These are phyloP conservation scores for Ceriops zippeliana DNA, from an alignment of 345 rosid species.

Conservation along the genomic window DNA sequence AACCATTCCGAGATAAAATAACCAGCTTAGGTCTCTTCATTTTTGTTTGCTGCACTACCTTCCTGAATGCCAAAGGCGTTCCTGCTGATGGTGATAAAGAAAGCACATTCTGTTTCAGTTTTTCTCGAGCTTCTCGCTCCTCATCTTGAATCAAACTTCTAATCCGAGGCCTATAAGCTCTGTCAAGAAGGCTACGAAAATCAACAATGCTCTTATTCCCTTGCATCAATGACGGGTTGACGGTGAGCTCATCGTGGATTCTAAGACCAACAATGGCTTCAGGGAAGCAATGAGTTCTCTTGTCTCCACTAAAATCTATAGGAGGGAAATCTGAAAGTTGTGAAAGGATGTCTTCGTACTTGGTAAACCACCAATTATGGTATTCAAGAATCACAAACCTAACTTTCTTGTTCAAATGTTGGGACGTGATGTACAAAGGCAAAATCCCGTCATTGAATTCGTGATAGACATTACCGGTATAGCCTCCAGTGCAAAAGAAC, in stretches of 20 bases:
- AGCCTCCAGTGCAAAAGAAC: conserved; percentile 84
- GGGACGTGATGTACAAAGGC: conserved; percentile 76
- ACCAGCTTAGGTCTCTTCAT: conserved; percentile 56
- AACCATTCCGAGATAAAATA: conserved; percentile 59
- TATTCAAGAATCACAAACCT: conserved; percentile 80
- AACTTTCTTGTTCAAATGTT: conserved; percentile 59
- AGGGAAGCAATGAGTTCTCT: conserved; percentile 72
- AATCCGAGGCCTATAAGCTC: conserved; percentile 53
- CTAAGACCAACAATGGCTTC: conserved; percentile 71
- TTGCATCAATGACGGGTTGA: conserved; percentile 43
- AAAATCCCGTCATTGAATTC: conserved; percentile 83
- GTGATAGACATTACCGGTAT: conserved; percentile 75
- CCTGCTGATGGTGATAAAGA: conserved; percentile 23
- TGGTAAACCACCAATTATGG: conserved; percentile 77
- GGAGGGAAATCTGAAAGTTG: conserved; percentile 54
- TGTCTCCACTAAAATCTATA: conserved; percentile 54
- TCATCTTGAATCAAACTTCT: conserved; percentile 45
- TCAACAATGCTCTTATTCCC: conserved; percentile 49
- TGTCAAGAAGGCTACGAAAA: conserved; percentile 55
- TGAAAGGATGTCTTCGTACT: conserved; percentile 60
- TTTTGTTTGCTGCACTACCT: conserved; percentile 9
- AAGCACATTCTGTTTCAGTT: conserved; percentile 21
- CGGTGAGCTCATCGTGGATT: conserved; percentile 70
- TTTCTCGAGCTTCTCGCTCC: conserved; percentile 35
- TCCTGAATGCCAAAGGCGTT: neutral